phyloP scores from a whole-genome alignment of 139 green algal species.

The Tetratostichococcus sp. region DNA sequence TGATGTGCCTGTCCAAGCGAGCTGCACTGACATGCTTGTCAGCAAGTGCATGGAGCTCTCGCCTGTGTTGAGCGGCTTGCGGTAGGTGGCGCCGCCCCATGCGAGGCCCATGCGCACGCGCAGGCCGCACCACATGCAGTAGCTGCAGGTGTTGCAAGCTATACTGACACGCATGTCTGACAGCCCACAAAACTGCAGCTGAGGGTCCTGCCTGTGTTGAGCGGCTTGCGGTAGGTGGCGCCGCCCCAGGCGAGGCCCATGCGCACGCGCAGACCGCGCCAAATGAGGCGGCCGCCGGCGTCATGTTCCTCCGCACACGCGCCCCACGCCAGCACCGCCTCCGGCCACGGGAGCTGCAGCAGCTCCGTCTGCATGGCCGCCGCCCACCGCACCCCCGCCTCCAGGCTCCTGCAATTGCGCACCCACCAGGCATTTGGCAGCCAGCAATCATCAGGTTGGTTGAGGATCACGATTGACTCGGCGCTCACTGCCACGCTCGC shows the following conservation, averaged over 20 bases:
- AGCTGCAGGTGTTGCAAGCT: slow-evolving; percentile 18
- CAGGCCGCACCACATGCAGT: slow-evolving; percentile 63
- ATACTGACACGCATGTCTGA: too few species aligned
- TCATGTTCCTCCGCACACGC: slow-evolving; percentile 39
- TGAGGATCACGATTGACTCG: too few species aligned
- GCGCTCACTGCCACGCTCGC: too few species aligned
- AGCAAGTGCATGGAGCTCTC: neutral
- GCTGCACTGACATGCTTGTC: neutral
- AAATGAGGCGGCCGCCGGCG: slow-evolving; percentile 40
- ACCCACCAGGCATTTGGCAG: neutral
- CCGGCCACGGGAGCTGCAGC: slow-evolving; percentile 60
- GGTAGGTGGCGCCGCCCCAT: slow-evolving; percentile 49
- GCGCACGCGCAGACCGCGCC: slow-evolving; percentile 63
- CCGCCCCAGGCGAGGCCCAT: slow-evolving; percentile 70
- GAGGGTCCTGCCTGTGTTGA: slow-evolving; percentile 57
- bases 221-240: slow-evolving; percentile 52
- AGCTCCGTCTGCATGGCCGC: slow-evolving; percentile 62
- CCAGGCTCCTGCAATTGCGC: slow-evolving; percentile 21
- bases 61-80: slow-evolving; percentile 74
- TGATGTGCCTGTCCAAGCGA: too few species aligned
- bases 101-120: slow-evolving; percentile 71
- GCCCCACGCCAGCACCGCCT: slow-evolving; percentile 45
- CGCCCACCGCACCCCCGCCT: slow-evolving; percentile 44
- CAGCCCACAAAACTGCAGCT: too few species aligned
- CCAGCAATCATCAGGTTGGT: too few species aligned